Base-by-base conservation (phyloP, 306 rosid species). In the Bauhinia variegata region DNA sequence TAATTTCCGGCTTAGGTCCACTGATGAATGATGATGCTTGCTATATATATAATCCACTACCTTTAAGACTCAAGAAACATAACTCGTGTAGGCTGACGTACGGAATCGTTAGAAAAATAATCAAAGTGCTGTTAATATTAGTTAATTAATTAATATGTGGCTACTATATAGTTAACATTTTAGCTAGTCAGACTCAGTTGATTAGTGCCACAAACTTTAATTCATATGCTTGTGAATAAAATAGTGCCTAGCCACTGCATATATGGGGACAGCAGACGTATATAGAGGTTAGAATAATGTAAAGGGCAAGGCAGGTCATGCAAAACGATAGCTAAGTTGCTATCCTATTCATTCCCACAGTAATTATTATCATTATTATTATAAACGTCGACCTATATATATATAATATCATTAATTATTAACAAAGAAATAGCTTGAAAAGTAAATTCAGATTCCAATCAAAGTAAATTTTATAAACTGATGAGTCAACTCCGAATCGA, bases 401-500 rank as follows among this genome's bases (percentile, higher is more conserved):
- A n/a, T n/a, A n/a, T n/a, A n/a, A n/a, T n/a, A n/a, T n/a, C n/a
- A n/a, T n/a, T n/a, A n/a, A n/a, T 18, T 44, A 67, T 52, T 42
- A 47, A 61, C 33, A 39, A 15, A 16, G 6, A 57, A 75, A 64
- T 42, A 54, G 57, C 41, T 60, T 28, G 5, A 19, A 31, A 80
- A 62, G 77, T 31, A 48, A 80, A 77, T 78, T 87, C 78, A 5
- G 72, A 85, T 88, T 83, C 87, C 58, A 23, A 23, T 2, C 4
- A 36, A 36, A 2, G 6, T 36, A 36, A 36, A 36, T 5, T 2
- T 36, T 1, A 36, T 36, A 56, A 52, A 63, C 42, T 36, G 14
- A n/a, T 28, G 38, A n/a, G 95, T 88, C 87, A 85, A 80, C 85
- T 72, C 65, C 67, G 84, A 80, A 88, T 83, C 62, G 49, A 70